phyloP scores from a whole-genome alignment of 2,329 filamentous ascomycete genomes.

The Ascochyta rabiei region DNA sequence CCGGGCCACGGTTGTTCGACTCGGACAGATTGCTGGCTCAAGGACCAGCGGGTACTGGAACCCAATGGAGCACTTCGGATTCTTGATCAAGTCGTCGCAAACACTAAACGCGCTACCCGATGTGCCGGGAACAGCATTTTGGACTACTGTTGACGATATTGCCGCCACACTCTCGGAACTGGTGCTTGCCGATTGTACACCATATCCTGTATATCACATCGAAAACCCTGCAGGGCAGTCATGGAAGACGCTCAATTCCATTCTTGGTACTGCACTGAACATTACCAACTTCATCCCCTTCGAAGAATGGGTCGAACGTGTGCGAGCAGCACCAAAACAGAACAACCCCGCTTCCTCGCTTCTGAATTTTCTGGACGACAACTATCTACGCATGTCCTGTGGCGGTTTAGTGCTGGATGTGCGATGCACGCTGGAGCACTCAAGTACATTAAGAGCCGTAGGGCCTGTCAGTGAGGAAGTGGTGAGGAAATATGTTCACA shows the following conservation, averaged over 20 bases:
- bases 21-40: slow-evolving; percentile 61
- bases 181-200: slow-evolving; percentile 23
- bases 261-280: slow-evolving; percentile 39
- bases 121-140: slow-evolving; percentile 24
- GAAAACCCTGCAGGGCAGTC: slow-evolving; percentile 53
- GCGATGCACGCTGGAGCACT: no score
- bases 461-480: no score
- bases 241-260: slow-evolving; percentile 47
- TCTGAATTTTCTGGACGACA: no score
- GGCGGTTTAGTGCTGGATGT: no score
- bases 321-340: background rate
- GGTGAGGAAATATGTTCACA: no score
- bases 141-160: slow-evolving; percentile 55
- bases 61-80: slow-evolving; percentile 57
- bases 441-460: no score
- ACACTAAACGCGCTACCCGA: slow-evolving; percentile 51
- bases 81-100: slow-evolving; percentile 58
- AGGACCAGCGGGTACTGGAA: slow-evolving; percentile 62
- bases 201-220: slow-evolving; percentile 53
- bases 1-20: slow-evolving; percentile 52
- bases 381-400: no score
- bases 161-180: slow-evolving; percentile 47
- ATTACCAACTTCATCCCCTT: slow-evolving; percentile 49
- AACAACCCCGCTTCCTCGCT: no score
- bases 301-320: slow-evolving; percentile 46